Conservation (phyloP, 257 asterid species). For the Solanum raphanifolium region DNA sequence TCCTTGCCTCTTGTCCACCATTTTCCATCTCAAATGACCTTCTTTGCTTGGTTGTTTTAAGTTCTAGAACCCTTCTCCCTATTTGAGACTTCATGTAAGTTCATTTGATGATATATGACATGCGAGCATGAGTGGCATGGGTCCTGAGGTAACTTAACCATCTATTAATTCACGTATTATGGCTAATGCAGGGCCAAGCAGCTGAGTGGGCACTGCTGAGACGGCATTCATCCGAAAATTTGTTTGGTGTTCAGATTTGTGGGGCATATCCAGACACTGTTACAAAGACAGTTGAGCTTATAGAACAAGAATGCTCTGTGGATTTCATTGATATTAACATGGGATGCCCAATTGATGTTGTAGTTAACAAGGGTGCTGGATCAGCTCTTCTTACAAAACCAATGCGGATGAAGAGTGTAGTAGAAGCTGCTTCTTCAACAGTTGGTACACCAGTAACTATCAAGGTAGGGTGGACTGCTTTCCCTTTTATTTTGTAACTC, state of each 20-base stretch:
- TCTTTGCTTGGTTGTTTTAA: not conserved
- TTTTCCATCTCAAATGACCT: not conserved
- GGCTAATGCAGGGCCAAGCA: slow-evolving; percentile 75
- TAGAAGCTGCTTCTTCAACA: slow-evolving; percentile 68
- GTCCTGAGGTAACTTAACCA: not conserved
- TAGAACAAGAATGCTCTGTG: slow-evolving; percentile 78
- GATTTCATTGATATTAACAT: slow-evolving; percentile 93
- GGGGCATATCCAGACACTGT: slow-evolving; percentile 97
- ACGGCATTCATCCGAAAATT: slow-evolving; percentile 85
- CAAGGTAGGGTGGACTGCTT: slow-evolving; percentile 39
- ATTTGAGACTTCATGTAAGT: not conserved
- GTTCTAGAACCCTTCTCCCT: not conserved
- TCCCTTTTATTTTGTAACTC: not conserved
- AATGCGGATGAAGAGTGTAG: slow-evolving; percentile 72
- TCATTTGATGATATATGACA: not conserved
- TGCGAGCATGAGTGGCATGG: not conserved
- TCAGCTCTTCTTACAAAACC: slow-evolving; percentile 89
- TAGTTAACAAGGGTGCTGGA: slow-evolving; percentile 91
- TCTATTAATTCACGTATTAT: not conserved
- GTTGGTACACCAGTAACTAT: slow-evolving; percentile 65
- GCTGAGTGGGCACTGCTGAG: slow-evolving; percentile 98
- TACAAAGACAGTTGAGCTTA: slow-evolving; percentile 82
- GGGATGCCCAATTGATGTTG: slow-evolving; percentile 98
- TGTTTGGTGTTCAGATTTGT: slow-evolving; percentile 95
- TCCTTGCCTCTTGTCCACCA: not conserved